phyloP scores from a whole-genome alignment of 768 basidiomycete genomes.

The Mrakia hoshinonis region DNA sequence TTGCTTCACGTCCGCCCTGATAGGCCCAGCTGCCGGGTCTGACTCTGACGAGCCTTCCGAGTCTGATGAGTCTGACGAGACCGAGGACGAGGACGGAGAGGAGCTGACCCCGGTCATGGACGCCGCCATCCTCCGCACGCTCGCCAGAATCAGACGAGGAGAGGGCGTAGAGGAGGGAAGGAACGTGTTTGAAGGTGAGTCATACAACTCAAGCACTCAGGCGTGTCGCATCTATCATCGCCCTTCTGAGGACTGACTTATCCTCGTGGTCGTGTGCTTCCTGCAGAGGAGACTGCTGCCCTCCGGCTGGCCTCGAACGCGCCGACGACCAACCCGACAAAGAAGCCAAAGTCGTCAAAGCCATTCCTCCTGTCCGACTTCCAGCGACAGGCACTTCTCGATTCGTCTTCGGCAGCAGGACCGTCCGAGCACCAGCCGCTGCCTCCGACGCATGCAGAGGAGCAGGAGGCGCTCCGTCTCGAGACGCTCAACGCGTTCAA shows the following conservation, averaged over 20 bases:
- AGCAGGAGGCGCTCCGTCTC: slow-evolving; percentile 61
- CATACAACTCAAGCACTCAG: no score
- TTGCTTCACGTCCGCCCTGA: neutral
- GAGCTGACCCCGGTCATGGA: slow-evolving; percentile 89
- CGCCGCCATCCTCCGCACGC: slow-evolving; percentile 82
- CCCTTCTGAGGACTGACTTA: neutral
- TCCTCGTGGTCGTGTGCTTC: neutral
- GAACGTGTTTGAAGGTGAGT: slow-evolving; percentile 68
- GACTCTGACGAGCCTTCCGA: slow-evolving; percentile 44
- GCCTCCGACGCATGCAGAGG: slow-evolving; percentile 60
- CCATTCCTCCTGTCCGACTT: slow-evolving; percentile 44
- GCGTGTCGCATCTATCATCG: neutral
- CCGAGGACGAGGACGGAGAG: slow-evolving; percentile 89
- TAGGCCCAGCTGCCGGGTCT: slow-evolving; percentile 31
- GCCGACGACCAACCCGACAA: neutral
- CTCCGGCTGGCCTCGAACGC: slow-evolving; percentile 17
- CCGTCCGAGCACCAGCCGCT: neutral
- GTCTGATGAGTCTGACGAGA: slow-evolving; percentile 57
- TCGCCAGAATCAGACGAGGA: slow-evolving; percentile 72
- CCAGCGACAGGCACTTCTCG: slow-evolving; percentile 27
- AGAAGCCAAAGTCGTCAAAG: slow-evolving; percentile 48
- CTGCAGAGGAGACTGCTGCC: slow-evolving; percentile 27
- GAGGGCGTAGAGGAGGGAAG: slow-evolving; percentile 70
- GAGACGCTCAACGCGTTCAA: slow-evolving; percentile 85
- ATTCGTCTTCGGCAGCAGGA: neutral